Base-by-base conservation (phyloP, 2,329 filamentous ascomycete genomes). In the Aspergillus costaricaensis region DNA sequence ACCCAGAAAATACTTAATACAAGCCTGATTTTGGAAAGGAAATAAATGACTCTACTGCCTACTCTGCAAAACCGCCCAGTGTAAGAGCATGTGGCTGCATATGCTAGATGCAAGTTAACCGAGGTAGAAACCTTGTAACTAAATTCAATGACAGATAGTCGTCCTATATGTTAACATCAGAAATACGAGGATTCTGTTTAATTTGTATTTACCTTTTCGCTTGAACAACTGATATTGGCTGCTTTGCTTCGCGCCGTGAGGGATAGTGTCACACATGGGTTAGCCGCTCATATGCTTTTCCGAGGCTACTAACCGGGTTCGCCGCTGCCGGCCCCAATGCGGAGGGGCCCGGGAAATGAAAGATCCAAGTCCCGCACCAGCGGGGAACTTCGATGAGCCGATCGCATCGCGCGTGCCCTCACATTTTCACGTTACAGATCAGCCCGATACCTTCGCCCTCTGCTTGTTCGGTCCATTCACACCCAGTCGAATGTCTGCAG, bases 401-500 rank as follows among this genome's bases (percentile, higher is more conserved):
- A 61, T 67, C 59, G 52, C 57, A 55, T 62, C 62, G 58, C 61
- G 59, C 58, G 62, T 58, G 61, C 64, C 62, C 55, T 52, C 58
- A 57, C 43, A 55, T 47, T 58, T 39, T 32, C 58, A 51, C 44
- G 58, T 57, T 58, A 48, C 58, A 62, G 51, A 61, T 53, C 58
- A 55, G 58, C 59, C 43, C 61, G 39, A 56, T 59, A 54, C 52
- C 39, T 41, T 61, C 51, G 54, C 32, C 44, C 32, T 32, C 50
- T 51, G 38, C 36, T 61, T 52, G 38, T 38, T 25, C 36, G 27
- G 48, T 25, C 49, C 47, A 43, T 36, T 54, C 30, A 55, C 23
- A 41, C 36, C 53, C 44, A 50, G 58, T 62, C 62, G 60, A 68
- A 47, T 69, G 66, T 66, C 71, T 74, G 70, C 70, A 68, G 67